Evolutionary conservation across 768 basidiomycete species (phyloP).

Genomic region (Hericium coralloides): DNA sequence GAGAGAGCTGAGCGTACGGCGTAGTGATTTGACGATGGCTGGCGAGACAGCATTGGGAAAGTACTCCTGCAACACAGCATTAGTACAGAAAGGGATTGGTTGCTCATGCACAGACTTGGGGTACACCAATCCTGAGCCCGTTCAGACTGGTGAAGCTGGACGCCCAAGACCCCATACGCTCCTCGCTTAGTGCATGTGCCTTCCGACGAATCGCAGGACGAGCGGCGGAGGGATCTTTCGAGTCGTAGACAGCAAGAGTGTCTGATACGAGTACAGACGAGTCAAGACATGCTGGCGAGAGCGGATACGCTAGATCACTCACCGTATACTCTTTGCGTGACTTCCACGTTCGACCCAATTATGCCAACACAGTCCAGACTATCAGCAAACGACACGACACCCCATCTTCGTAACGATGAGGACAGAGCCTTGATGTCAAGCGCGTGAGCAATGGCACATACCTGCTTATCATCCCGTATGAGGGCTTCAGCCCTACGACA

Average conservation of each 20-base stretch:
- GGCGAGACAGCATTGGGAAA: conserved; percentile 62
- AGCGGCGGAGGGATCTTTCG: conserved; percentile 68
- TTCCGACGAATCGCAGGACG: conserved; percentile 28
- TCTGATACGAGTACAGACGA: conserved; percentile 16
- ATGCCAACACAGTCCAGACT: conserved; percentile 93
- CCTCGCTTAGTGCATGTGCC: conserved; percentile 19
- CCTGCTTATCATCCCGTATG: conserved; percentile 88
- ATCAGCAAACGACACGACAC: conserved; percentile 89
- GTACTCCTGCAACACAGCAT: conserved; percentile 47
- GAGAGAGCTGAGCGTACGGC: conserved; percentile 35
- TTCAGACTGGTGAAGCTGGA: conserved; percentile 20
- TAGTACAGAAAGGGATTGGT: not conserved
- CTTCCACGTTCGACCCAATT: conserved; percentile 45
- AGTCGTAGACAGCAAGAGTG: conserved; percentile 39
- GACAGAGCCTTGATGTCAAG: not conserved
- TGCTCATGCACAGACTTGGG: conserved; percentile 38
- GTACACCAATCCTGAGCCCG: conserved; percentile 67
- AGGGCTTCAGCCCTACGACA: conserved; percentile 87
- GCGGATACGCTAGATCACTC: conserved; percentile 15
- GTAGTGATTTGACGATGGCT: conserved; percentile 35
- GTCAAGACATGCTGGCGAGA: not conserved
- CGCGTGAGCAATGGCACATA: conserved; percentile 22
- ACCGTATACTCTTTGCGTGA: conserved; percentile 57
- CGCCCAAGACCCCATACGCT: conserved; percentile 2
- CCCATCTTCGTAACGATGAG: conserved; percentile 49